phyloP scores from a whole-genome alignment of 2,329 filamentous ascomycete species.

The Zasmidium citrigriseum region DNA sequence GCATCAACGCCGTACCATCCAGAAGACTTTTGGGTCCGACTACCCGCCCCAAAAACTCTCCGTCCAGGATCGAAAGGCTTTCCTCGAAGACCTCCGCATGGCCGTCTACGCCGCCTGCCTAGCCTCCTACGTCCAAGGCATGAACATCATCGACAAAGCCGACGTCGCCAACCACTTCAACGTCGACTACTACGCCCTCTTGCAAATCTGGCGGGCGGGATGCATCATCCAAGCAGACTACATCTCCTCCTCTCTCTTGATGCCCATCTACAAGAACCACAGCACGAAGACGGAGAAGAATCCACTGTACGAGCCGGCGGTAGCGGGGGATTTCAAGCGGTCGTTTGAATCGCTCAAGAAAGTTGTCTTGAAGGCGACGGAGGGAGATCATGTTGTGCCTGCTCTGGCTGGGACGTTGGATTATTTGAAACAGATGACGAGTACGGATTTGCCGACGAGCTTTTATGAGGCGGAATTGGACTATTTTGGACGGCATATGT shows the following conservation, averaged over 20 bases:
- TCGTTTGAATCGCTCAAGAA: slow-evolving; percentile 56
- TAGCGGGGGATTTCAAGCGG: slow-evolving; percentile 57
- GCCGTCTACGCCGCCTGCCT: slow-evolving; percentile 65
- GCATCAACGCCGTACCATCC: slow-evolving; percentile 54
- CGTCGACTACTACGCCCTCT: slow-evolving; percentile 53
- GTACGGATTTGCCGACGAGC: slow-evolving; percentile 62
- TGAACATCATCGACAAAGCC: slow-evolving; percentile 63
- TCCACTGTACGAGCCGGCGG: slow-evolving; percentile 47
- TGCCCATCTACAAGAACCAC: slow-evolving; percentile 43
- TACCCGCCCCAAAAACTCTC: slow-evolving; percentile 40
- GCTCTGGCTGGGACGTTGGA: slow-evolving; percentile 64
- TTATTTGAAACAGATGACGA: slow-evolving; percentile 65
- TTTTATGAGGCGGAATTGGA: slow-evolving; percentile 73
- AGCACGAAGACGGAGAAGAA: slow-evolving; percentile 42
- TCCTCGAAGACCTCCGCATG: slow-evolving; percentile 60
- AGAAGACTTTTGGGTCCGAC: slow-evolving; percentile 42
- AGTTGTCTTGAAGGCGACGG: slow-evolving; percentile 56
- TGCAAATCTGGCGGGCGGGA: slow-evolving; percentile 67
- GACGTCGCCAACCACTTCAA: slow-evolving; percentile 62
- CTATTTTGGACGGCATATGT: slow-evolving; percentile 69
- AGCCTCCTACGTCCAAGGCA: slow-evolving; percentile 64
- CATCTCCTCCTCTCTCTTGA: slow-evolving; percentile 60
- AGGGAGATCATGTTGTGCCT: slow-evolving; percentile 62
- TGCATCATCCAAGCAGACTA: slow-evolving; percentile 71
- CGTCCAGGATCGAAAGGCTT: slow-evolving; percentile 38